These are phyloP conservation scores for Atkinsonella texensis DNA, from an alignment of 2,329 filamentous ascomycete species.

Conservation along the genomic window DNA sequence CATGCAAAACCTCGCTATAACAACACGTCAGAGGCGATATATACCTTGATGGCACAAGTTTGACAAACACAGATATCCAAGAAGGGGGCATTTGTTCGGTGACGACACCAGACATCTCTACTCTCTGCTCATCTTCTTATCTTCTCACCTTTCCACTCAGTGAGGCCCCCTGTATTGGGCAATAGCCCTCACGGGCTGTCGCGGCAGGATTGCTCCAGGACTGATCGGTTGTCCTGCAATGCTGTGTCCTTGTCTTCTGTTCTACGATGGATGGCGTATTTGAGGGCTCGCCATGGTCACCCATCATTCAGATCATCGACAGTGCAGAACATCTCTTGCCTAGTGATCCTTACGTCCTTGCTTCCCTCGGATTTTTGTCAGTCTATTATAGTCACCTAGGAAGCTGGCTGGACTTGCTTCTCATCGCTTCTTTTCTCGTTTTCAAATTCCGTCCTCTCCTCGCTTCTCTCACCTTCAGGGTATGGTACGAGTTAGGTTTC, in stretches of 20 bases:
- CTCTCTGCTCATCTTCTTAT: background rate
- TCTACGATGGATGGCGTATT: conserved; percentile 16
- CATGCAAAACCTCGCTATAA: too few species aligned
- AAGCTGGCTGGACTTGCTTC: conserved; percentile 12
- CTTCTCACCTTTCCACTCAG: conserved; percentile 4
- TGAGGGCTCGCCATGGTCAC: conserved; percentile 13
- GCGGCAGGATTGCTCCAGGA: background rate
- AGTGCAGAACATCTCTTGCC: conserved; percentile 8
- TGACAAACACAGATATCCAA: background rate
- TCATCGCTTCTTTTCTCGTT: conserved; percentile 4
- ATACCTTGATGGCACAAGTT: conserved; percentile 19
- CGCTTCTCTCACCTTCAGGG: background rate
- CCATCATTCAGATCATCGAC: conserved; percentile 12
- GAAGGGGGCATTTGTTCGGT: background rate
- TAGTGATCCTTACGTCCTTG: background rate
- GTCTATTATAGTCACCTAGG: conserved; percentile 12
- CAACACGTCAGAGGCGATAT: background rate
- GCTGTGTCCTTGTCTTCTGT: background rate
- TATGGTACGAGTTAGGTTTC: background rate
- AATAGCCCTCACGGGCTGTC: background rate
- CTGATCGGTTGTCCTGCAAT: background rate
- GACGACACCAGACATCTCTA: background rate
- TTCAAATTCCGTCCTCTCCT: background rate
- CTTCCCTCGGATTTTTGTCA: conserved; percentile 2
- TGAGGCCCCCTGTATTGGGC: background rate